Evolutionary conservation across 108 stramenopile genomes (phyloP).

Genomic region (Fistulifera pelliculosa): DNA sequence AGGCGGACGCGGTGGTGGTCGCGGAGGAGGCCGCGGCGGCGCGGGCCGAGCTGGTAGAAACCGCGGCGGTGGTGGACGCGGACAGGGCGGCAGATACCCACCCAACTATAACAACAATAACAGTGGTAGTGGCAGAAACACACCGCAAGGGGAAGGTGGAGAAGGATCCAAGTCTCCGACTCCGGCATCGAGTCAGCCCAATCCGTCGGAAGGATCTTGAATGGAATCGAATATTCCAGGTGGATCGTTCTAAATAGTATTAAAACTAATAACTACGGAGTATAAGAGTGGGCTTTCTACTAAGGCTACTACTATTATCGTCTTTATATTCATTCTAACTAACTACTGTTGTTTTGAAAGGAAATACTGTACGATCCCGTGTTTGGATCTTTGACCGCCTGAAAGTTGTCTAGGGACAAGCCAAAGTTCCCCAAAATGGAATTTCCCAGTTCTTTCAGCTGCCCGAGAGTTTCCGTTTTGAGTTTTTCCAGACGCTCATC

Average conservation of each 20-base stretch:
- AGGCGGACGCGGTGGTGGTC: slow-evolving; percentile 13
- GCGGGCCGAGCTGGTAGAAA: slow-evolving; percentile 9
- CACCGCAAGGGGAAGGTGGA: too few species aligned
- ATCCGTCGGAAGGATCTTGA: too few species aligned
- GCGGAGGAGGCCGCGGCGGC: slow-evolving; percentile 15
- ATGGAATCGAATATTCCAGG: too few species aligned
- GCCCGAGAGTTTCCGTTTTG: slow-evolving; percentile 88
- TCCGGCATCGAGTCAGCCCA: too few species aligned
- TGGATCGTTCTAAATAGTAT: too few species aligned
- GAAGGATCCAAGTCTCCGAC: too few species aligned
- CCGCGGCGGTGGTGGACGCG: slow-evolving; percentile 20
- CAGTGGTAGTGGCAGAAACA: not conserved
- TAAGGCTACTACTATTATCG: too few species aligned
- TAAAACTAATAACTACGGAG: too few species aligned
- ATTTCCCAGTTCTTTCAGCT: slow-evolving; percentile 98
- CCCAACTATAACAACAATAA: not conserved
- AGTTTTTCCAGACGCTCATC: slow-evolving; percentile 84
- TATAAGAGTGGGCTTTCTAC: too few species aligned
- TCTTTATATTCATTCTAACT: not conserved
- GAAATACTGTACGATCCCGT: slow-evolving; percentile 22
- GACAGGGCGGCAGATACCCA: slow-evolving; percentile 7
- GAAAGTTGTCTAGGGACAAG: slow-evolving; percentile 92
- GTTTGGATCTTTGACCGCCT: slow-evolving; percentile 90
- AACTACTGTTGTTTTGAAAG: slow-evolving; percentile 4
- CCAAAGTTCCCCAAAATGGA: slow-evolving; percentile 92